Evolutionary conservation across 2,329 filamentous ascomycete genomes (phyloP).

Genomic region (Colletotrichum eleusines): DNA sequence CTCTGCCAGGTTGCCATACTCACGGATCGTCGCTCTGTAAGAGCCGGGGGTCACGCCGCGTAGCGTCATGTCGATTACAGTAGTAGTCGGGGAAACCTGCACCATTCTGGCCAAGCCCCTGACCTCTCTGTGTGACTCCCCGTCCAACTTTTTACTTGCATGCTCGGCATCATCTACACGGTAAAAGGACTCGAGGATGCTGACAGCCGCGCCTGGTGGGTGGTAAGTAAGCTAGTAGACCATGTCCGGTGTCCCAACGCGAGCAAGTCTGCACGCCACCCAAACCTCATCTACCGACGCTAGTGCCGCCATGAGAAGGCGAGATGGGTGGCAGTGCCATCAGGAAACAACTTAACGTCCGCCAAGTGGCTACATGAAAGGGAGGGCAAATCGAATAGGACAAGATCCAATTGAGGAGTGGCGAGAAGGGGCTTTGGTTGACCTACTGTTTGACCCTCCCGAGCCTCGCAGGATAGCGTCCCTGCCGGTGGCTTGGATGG

Average conservation of each 20-base stretch:
- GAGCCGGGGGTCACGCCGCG: slow-evolving; percentile 83
- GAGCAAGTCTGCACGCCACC: slow-evolving; percentile 14
- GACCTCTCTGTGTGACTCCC: slow-evolving; percentile 68
- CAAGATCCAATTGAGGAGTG: background rate
- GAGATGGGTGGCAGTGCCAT: slow-evolving; percentile 23
- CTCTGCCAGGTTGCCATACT: slow-evolving; percentile 86
- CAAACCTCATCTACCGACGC: slow-evolving; percentile 17
- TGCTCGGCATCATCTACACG: slow-evolving; percentile 61
- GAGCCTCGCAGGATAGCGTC: slow-evolving; percentile 95
- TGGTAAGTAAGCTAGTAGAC: slow-evolving; percentile 27
- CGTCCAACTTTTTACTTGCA: slow-evolving; percentile 49
- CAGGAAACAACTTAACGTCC: slow-evolving; percentile 32
- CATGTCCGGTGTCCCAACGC: background rate
- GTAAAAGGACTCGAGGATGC: slow-evolving; percentile 88
- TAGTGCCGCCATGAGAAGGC: slow-evolving; percentile 28
- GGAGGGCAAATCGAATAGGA: background rate
- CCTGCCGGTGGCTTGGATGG: slow-evolving; percentile 89
- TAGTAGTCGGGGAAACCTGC: slow-evolving; percentile 82
- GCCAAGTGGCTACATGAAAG: slow-evolving; percentile 35
- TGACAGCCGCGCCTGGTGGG: slow-evolving; percentile 80
- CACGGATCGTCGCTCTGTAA: slow-evolving; percentile 87
- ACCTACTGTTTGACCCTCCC: slow-evolving; percentile 85
- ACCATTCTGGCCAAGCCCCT: slow-evolving; percentile 94
- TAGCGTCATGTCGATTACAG: slow-evolving; percentile 88
- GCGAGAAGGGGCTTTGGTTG: slow-evolving; percentile 37